Evolutionary conservation across 2,329 filamentous ascomycete species (phyloP), one percentile per base, ranked within the genome.

Genomic region (Colletotrichum australisinense): DNA sequence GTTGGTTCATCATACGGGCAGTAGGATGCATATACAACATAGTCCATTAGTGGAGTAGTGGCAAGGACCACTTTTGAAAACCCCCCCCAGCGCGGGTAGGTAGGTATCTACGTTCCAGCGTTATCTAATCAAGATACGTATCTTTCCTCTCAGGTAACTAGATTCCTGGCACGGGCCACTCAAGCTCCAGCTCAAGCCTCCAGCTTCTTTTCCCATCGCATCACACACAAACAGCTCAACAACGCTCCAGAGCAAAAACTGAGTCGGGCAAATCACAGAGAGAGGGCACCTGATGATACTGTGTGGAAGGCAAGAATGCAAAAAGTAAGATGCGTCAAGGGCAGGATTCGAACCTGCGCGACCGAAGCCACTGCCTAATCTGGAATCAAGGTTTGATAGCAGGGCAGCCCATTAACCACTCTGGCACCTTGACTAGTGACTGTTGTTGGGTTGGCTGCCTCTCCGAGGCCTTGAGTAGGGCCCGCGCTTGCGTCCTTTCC

Each of bases 381-480:
- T 56, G 63, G 35, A 56, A 65, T 57, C 63, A 56, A 65, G 5
- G 22, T 56, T 38, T 57, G 63, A 65, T 65, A 65, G 63, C 63
- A 65, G 63, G 63, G 63, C 63, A 65, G 63, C 63, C 63, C 63
- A 65, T 65, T 65, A 65, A 65, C 63, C 63, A 65, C 63, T 65
- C 63, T 65, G 63, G 63, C 63, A 65, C 63, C 63, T 65, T 65
- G 63, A 65, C 63, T 30, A 57, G 52, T 57, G 63, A 24, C 52
- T 22, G 1, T 56, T 26, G 32, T 38, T 65, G 52, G 6, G 0
- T 3, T 3, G 0, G 26, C 4, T 6, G 9, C 22, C 0, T 4
- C 11, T 26, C 19, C 3, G 3, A 19, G 7, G 8, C 7, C 3
- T 8, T 49, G 1, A 49, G 19, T n/a, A n/a, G 19, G 42, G 42